Evolutionary conservation across 768 basidiomycete species (phyloP).

Genomic region (Piloderma croceum): DNA sequence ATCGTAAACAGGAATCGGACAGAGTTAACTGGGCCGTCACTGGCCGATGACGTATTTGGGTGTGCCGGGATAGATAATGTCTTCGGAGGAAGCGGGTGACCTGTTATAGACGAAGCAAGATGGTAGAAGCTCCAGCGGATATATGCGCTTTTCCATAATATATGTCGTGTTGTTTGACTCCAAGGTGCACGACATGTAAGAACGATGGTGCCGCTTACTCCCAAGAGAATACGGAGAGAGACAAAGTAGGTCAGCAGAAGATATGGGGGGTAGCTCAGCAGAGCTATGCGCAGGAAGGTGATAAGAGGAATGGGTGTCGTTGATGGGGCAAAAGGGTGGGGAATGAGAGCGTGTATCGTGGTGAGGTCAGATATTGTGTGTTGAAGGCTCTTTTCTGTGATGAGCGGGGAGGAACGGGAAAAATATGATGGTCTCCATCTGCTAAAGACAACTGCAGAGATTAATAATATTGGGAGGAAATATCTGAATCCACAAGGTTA

Average conservation of each 20-base stretch:
- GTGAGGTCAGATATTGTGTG: constrained; percentile 59
- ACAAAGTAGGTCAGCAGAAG: constrained; percentile 58
- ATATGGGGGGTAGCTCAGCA: constrained; percentile 58
- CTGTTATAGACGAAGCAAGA: constrained; percentile 47
- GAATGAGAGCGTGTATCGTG: constrained; percentile 55
- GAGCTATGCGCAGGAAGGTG: constrained; percentile 57
- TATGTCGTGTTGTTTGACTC: constrained; percentile 47
- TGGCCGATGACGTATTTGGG: constrained; percentile 14
- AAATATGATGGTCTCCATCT: constrained; percentile 20
- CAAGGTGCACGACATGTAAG: constrained; percentile 67
- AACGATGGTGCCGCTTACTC: constrained; percentile 50
- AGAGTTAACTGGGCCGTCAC: constrained; percentile 30
- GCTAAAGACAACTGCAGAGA: constrained; percentile 33
- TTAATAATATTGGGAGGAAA: constrained; percentile 48
- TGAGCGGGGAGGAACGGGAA: constrained; percentile 23
- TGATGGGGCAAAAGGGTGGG: constrained; percentile 29
- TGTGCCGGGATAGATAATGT: constrained; percentile 23
- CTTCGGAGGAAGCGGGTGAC: constrained; percentile 37
- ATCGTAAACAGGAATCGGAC: constrained; percentile 84
- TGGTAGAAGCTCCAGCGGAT: constrained; percentile 58
- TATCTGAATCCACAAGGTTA: constrained; percentile 39
- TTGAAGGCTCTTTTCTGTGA: constrained; percentile 54
- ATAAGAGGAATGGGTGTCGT: constrained; percentile 29
- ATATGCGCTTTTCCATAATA: constrained; percentile 61
- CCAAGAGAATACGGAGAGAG: constrained; percentile 56